Conservation (phyloP, 2,329 filamentous ascomycete genomes). For the Penicillium hesseltinei region DNA sequence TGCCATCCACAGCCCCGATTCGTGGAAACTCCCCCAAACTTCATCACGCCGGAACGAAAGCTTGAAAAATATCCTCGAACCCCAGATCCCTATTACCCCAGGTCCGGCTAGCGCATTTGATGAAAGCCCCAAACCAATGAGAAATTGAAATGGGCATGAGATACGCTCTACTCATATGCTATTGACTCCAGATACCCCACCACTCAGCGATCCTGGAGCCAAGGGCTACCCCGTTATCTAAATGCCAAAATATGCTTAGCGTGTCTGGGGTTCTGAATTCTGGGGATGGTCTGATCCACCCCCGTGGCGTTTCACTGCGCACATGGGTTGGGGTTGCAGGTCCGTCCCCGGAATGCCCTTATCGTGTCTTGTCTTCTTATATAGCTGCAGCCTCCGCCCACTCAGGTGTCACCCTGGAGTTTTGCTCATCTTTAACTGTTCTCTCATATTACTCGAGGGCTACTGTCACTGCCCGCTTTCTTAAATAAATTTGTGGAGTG, state of each 20-base stretch:
- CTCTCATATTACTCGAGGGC: not conserved
- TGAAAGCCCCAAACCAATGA: slow-evolving; percentile 13
- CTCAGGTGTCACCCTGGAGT: not conserved
- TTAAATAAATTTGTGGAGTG: not conserved
- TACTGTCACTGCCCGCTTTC: not conserved
- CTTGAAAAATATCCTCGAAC: slow-evolving; percentile 35
- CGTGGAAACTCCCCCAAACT: slow-evolving; percentile 27
- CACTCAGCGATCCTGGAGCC: slow-evolving; percentile 27
- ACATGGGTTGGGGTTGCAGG: slow-evolving; percentile 5
- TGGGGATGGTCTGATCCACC: slow-evolving; percentile 14
- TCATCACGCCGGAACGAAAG: slow-evolving; percentile 13
- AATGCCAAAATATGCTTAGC: slow-evolving; percentile 21
- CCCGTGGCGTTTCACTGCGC: slow-evolving; percentile 13
- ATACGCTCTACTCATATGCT: slow-evolving; percentile 8
- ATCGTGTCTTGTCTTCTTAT: not conserved
- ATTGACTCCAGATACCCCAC: slow-evolving; percentile 26
- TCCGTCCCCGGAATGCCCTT: slow-evolving; percentile 4
- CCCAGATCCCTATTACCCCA: slow-evolving; percentile 28
- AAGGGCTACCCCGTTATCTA: slow-evolving; percentile 14
- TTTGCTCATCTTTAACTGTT: not conserved
- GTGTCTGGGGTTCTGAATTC: slow-evolving; percentile 13
- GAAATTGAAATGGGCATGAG: not conserved
- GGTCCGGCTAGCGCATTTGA: slow-evolving; percentile 2
- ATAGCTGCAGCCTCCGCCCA: not conserved
- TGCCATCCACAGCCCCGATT: slow-evolving; percentile 21